A percentile compares a stretch with the other conserved stretches of the same genome.
Conservation (phyloP, 164 flowering plant species). For the Vitis amurensis region DNA sequence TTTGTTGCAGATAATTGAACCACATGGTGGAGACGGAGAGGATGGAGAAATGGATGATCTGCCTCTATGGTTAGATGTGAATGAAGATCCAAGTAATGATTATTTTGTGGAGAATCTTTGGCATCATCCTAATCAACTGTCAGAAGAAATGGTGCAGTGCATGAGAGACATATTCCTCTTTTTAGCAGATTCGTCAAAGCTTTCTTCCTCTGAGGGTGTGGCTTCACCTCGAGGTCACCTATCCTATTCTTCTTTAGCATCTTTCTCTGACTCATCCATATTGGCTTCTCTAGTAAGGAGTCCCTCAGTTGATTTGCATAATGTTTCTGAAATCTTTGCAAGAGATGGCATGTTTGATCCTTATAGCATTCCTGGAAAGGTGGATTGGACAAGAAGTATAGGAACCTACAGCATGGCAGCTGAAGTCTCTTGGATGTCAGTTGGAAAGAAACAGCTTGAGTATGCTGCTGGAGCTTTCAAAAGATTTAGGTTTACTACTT, state of each 20-base stretch:
- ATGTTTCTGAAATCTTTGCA: slow-evolving; percentile 18
- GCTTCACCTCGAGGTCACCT: slow-evolving; percentile 37
- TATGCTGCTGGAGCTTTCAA: slow-evolving; percentile 44
- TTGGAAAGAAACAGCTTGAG: slow-evolving; percentile 44
- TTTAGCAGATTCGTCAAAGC: slow-evolving; percentile 39
- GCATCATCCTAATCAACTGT: slow-evolving; percentile 39
- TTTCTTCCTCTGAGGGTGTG: slow-evolving; percentile 20
- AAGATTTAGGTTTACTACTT: slow-evolving; percentile 31
- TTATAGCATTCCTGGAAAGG: slow-evolving; percentile 34
- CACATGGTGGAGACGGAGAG: not conserved
- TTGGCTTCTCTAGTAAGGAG: slow-evolving; percentile 10
- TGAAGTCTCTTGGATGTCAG: slow-evolving; percentile 52
- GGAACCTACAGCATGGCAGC: slow-evolving; percentile 37
- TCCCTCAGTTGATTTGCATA: slow-evolving; percentile 21
- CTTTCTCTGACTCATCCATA: slow-evolving; percentile 30
- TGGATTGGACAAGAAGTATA: slow-evolving; percentile 26
- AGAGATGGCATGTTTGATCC: slow-evolving; percentile 31
- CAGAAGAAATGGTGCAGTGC: slow-evolving; percentile 50
- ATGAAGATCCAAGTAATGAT: slow-evolving; percentile 12
- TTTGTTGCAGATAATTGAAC: slow-evolving; percentile 10
- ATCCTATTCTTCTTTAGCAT: slow-evolving; percentile 30
- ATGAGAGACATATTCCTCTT: slow-evolving; percentile 45
- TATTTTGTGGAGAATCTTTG: slow-evolving; percentile 24
- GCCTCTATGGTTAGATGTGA: not conserved
- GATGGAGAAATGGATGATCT: not conserved